A percentile compares a stretch with the other conserved stretches of the same genome.
Evolutionary conservation across 257 asterid genomes (phyloP).

Genomic region (Rauvolfia tetraphylla): DNA sequence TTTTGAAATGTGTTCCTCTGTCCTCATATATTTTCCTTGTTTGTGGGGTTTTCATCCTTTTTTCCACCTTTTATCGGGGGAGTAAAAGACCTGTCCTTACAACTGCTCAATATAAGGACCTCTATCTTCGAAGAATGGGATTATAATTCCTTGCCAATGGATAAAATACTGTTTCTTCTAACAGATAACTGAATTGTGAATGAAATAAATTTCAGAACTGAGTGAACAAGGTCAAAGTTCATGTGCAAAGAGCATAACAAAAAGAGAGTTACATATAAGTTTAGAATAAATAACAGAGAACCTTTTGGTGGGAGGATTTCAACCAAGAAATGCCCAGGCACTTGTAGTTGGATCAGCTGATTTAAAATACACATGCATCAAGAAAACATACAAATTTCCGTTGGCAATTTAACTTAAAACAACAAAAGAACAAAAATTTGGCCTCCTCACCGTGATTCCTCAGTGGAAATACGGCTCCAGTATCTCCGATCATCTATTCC

Average conservation of each 20-base stretch:
- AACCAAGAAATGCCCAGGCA: constrained; percentile 12
- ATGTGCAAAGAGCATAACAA: neutral
- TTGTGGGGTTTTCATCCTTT: neutral
- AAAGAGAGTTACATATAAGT: neutral
- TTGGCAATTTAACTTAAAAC: neutral
- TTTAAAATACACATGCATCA: constrained; percentile 17
- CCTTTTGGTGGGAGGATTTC: constrained; percentile 17
- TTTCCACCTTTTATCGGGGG: no score
- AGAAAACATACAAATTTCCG: constrained; percentile 5
- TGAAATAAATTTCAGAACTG: neutral
- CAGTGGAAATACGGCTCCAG: constrained; percentile 79
- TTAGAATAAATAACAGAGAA: neutral
- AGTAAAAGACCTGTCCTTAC: no score
- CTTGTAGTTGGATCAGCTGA: constrained; percentile 23
- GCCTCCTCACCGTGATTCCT: constrained; percentile 78
- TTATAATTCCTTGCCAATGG: no score
- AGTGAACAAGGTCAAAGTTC: no score
- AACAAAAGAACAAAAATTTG: neutral
- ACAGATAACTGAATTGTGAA: neutral
- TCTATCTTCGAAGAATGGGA: no score
- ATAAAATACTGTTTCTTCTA: neutral
- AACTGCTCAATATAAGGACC: no score
- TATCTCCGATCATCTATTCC: constrained; percentile 93
- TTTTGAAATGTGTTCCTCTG: no score
- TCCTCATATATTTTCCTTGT: neutral